phyloP scores from a whole-genome alignment of 2,329 filamentous ascomycete genomes.

The Alternaria atra region DNA sequence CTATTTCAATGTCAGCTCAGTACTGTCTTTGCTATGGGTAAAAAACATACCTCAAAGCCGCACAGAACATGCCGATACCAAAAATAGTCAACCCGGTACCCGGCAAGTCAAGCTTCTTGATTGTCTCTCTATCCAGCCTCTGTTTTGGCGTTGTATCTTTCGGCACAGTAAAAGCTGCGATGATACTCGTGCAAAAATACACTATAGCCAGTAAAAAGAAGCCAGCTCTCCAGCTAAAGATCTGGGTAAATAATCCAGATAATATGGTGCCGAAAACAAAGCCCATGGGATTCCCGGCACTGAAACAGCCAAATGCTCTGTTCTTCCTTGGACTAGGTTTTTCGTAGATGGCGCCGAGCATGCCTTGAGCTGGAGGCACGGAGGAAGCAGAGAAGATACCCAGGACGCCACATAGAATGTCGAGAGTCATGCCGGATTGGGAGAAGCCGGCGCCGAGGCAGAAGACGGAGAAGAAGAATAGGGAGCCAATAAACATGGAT shows the following conservation, averaged over 20 bases:
- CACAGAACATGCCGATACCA: slow-evolving; percentile 72
- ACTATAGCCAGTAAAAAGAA: slow-evolving; percentile 71
- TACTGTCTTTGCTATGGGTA: rapidly evolving
- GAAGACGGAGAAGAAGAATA: slow-evolving; percentile 67
- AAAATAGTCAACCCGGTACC: slow-evolving; percentile 69
- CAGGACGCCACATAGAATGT: slow-evolving; percentile 70
- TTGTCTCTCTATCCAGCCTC: slow-evolving; percentile 56
- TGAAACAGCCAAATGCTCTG: slow-evolving; percentile 70
- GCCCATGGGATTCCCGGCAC: slow-evolving; percentile 65
- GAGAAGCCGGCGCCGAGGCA: slow-evolving; percentile 68
- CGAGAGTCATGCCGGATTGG: slow-evolving; percentile 65
- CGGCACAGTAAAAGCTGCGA: slow-evolving; percentile 70
- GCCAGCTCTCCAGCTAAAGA: slow-evolving; percentile 70
- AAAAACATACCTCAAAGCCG: slow-evolving; percentile 63
- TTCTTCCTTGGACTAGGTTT: slow-evolving; percentile 70
- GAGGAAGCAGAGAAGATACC: slow-evolving; percentile 72
- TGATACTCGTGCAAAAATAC: slow-evolving; percentile 66
- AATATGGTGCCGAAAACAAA: slow-evolving; percentile 68
- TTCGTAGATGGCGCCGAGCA: slow-evolving; percentile 71
- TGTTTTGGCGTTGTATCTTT: slow-evolving; percentile 59
- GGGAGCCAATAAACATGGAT: slow-evolving; percentile 66
- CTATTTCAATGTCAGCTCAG: slow-evolving; percentile 35
- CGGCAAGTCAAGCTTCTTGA: slow-evolving; percentile 68
- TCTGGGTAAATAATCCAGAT: slow-evolving; percentile 67
- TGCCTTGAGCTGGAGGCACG: slow-evolving; percentile 70